phyloP scores from a whole-genome alignment of 495 filamentous ascomycete species.

The Tuber borchii region DNA sequence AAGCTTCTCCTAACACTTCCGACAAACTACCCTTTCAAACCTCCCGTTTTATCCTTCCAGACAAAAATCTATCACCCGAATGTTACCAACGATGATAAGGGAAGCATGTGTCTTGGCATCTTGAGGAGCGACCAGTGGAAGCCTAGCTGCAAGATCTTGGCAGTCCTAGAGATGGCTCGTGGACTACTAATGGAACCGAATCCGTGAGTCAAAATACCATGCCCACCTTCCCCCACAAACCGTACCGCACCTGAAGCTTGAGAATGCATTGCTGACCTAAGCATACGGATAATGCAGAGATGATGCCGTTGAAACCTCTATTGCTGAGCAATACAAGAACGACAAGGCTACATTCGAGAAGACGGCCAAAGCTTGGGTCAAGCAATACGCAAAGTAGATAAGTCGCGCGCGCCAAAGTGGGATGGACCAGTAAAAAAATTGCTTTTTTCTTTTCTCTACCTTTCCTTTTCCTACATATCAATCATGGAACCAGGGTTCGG shows the following conservation, averaged over 20 bases:
- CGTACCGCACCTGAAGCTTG: not conserved
- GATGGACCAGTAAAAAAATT: not conserved
- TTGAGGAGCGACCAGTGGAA: constrained; percentile 92
- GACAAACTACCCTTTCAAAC: constrained; percentile 88
- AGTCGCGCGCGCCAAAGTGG: not conserved
- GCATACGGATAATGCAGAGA: constrained; percentile 46
- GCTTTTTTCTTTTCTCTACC: not conserved
- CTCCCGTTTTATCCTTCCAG: constrained; percentile 74
- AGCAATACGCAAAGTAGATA: constrained; percentile 60
- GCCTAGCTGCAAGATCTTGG: constrained; percentile 67
- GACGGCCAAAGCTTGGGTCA: constrained; percentile 73
- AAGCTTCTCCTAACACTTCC: constrained; percentile 69
- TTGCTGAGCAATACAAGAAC: constrained; percentile 77
- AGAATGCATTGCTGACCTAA: not conserved
- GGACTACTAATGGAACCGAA: constrained; percentile 77
- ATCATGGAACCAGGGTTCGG: not conserved
- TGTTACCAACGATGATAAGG: constrained; percentile 86
- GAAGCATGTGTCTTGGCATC: constrained; percentile 85
- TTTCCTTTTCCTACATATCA: not conserved
- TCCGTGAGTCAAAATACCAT: constrained; percentile 45
- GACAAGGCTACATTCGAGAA: constrained; percentile 71
- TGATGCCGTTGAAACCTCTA: constrained; percentile 81
- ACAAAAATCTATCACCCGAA: constrained; percentile 99
- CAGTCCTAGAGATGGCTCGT: constrained; percentile 73
- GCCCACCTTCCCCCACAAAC: not conserved